Evolutionary conservation across 768 basidiomycete species (phyloP).

Genomic region (Boletus fagicola): DNA sequence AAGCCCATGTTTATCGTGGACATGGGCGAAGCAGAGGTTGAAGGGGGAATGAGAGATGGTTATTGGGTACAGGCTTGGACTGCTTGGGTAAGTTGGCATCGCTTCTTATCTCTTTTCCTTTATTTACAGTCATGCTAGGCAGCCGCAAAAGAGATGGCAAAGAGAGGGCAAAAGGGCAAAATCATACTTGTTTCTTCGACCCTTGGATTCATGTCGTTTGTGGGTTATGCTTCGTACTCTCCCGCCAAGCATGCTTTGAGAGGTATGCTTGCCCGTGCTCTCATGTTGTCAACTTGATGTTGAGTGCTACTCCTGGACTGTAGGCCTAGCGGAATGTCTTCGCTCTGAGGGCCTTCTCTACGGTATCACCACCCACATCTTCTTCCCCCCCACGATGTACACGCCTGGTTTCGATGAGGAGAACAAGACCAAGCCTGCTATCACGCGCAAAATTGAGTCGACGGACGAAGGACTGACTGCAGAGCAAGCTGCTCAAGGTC

Average conservation of each 20-base stretch:
- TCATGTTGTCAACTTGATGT: neutral
- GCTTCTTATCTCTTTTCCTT: neutral
- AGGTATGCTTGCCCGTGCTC: conserved; percentile 43
- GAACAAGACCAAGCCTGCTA: conserved; percentile 70
- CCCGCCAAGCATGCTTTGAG: conserved; percentile 85
- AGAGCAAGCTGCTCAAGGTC: conserved; percentile 55
- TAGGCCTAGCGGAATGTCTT: conserved; percentile 81
- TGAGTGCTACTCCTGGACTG: neutral
- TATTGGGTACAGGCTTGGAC: conserved; percentile 49
- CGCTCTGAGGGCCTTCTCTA: conserved; percentile 79
- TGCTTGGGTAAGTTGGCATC: conserved; percentile 35
- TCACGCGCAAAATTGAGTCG: conserved; percentile 76
- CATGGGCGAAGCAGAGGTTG: conserved; percentile 55
- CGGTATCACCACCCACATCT: conserved; percentile 74
- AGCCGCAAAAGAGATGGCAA: conserved; percentile 63
- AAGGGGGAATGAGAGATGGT: conserved; percentile 36
- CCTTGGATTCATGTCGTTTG: conserved; percentile 69
- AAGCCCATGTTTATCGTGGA: conserved; percentile 77
- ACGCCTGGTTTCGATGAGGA: conserved; percentile 76
- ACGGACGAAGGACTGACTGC: conserved; percentile 62
- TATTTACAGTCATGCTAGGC: conserved; percentile 41
- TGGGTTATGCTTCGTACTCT: conserved; percentile 78
- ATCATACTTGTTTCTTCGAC: conserved; percentile 76
- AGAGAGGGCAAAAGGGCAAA: conserved; percentile 57
- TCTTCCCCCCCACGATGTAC: conserved; percentile 79